Conservation (phyloP, 495 filamentous ascomycete genomes). For the Melanomma pulvis-pyrius region DNA sequence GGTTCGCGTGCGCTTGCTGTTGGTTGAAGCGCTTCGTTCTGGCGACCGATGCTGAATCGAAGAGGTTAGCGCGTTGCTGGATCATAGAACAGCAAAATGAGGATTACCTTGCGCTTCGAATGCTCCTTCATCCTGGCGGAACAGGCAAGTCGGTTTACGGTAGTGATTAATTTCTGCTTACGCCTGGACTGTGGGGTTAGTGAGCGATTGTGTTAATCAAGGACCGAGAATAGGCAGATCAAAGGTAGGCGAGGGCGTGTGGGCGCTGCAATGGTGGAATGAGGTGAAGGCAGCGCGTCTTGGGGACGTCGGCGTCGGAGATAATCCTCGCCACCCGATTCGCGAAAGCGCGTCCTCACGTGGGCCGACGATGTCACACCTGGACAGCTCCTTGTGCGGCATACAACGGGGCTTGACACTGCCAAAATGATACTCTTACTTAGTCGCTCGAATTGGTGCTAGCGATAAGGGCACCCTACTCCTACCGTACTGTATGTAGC, state of each 20-base stretch:
- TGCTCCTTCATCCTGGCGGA: not conserved
- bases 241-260: not conserved
- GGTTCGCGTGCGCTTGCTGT: not conserved
- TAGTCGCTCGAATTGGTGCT: not conserved
- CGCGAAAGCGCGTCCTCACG: not conserved
- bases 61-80: too few relatives aligned
- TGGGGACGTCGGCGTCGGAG: not conserved
- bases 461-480: not conserved
- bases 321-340: not conserved
- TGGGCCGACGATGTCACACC: too few relatives aligned
- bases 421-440: not conserved
- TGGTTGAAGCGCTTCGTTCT: not conserved
- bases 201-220: not conserved
- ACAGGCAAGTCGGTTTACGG: not conserved
- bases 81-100: not conserved
- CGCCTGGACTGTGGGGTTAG: too few relatives aligned
- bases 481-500: not conserved
- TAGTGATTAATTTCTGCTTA: too few relatives aligned
- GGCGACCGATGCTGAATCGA: not conserved
- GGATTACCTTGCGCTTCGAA: not conserved
- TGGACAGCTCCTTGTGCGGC: too few relatives aligned
- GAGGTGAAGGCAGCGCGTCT: not conserved
- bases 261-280: not conserved
- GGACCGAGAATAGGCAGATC: too few relatives aligned
- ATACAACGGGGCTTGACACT: not conserved